A percentile compares a stretch with the other conserved stretches of the same genome.
These are phyloP conservation scores for Saccharomyces hybrid DNA, from an alignment of 1,139 yeast genomes.

Conservation along the genomic window DNA sequence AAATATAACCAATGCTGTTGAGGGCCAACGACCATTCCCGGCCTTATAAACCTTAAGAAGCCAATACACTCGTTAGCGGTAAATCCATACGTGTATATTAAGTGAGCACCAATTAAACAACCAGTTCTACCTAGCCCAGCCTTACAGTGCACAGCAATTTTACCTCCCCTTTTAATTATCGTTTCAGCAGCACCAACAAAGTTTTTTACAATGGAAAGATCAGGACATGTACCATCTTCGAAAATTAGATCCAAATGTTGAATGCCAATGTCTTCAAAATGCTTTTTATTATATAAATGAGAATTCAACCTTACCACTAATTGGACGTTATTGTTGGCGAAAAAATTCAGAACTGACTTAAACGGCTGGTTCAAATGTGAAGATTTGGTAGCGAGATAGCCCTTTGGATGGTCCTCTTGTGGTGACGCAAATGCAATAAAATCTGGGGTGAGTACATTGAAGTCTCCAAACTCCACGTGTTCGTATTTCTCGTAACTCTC, in stretches of 20 bases:
- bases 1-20: constrained; percentile 97
- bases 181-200: constrained; percentile 95
- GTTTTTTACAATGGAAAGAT: constrained; percentile 82
- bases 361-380: constrained; percentile 59
- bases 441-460: constrained; percentile 84
- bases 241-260: constrained; percentile 91
- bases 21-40: constrained; percentile 99
- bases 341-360: constrained; percentile 70
- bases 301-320: constrained; percentile 88
- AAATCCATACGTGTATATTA: constrained; percentile 91
- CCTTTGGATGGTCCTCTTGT: constrained; percentile 55
- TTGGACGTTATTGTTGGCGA: constrained; percentile 65
- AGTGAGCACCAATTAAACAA: constrained; percentile 92
- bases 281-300: constrained; percentile 75
- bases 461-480: constrained; percentile 94
- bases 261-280: constrained; percentile 76
- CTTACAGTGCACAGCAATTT: constrained; percentile 95
- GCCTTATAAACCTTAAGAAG: constrained; percentile 90
- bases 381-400: constrained; percentile 23
- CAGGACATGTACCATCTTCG: constrained; percentile 97
- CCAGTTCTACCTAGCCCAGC: constrained; percentile 98
- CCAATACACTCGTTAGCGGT: constrained; percentile 96
- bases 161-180: constrained; percentile 72
- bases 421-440: constrained; percentile 98
- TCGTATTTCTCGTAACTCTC: constrained; percentile 94